Base-by-base conservation (phyloP, 2,329 filamentous ascomycete genomes). In the Paracorniculantispora psalliotae region DNA sequence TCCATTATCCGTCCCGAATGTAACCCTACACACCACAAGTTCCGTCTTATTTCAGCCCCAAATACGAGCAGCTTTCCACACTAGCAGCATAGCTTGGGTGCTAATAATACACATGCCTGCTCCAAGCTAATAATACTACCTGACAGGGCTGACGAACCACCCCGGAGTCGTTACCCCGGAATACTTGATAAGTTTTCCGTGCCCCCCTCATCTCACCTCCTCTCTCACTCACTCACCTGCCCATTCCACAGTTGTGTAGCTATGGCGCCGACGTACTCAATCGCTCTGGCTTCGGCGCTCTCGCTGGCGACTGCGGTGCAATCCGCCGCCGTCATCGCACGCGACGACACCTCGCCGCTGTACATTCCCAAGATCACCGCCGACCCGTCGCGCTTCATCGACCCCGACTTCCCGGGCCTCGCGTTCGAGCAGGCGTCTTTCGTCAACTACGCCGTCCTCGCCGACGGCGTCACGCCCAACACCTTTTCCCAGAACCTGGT, bases 401-500 rank as follows among this genome's bases (percentile, higher is more conserved):
- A 58, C 47, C 55, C 55, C 25, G 47, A 51, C 47, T 58, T 58
- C 12, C 37, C 55, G 4, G 39, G 26, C 3, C n/a, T 58, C n/a
- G n/a, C 55, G 6, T 58, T 58, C 46, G 55, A 58, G 4, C 47
- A 50, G 28, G 55, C 55, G 3, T 58, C 55, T 10, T 58, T 58
- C 35, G 28, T 51, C 37, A 46, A 44, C 55, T 58, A 58, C 28
- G 55, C 55, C 10, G 8, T 35, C 47, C 37, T 71, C 44, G 65
- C 67, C 52, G 61, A 67, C 23, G 69, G 69, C n/a, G n/a, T n/a
- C 30, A 67, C 67, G n/a, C 30, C 62, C 17, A 74, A 74, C 33
- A 52, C 54, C 10, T 74, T 74, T 62, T 72, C 70, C 1, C 50
- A 62, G 15, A 74, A 74, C 53, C 66, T 74, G 30, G 70, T 74